Base-by-base conservation (phyloP, 164 flowering plant species). In the Kalanchoe fedtschenkoi region DNA sequence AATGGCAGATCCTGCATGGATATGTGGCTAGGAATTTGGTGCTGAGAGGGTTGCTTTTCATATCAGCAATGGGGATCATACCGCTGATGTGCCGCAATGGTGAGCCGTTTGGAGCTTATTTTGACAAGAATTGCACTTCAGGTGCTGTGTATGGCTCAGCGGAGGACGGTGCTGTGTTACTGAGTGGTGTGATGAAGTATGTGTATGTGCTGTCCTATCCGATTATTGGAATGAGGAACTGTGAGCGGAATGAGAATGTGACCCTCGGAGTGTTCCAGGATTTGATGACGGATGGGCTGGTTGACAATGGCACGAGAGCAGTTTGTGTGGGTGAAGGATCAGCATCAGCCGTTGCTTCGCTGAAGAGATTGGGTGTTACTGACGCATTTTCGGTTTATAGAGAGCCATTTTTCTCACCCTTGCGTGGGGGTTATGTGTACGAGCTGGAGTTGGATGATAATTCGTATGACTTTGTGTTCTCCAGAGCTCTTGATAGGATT, bases 291-390 rank as follows among this genome's bases (percentile, higher is more conserved):
- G 76, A 71, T 79, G 61, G 80, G 6, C 60, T 88, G 70, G 46
- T 93, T 77, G 69, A 73, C 17, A 56, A 68, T 38, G 69, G 60
- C 43, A 77, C 79, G 0, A 81, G 70, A 64, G 68, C 84, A 70
- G 81, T 93, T 56, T 93, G 84, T 66, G 79, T 86, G n/a, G 98
- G 98, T 19, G 80, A 75, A 46, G 83, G 83, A 60, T 78, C 98
- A 0, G 73, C 74, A 22, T 69, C 75, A 0, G 78, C 86, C 17
- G 76, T 77, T 3, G 37, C 47, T 16, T 83, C 80, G 41, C 63
- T 93, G 80, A 71, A 71, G 32, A 77, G 76, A 53, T 29, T 88
- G 34, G 96, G 96, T 29, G 73, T 88, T 54, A 34, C 62, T 0
- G 34, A 80, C 58, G 77, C 75, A 9, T 5, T 66, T 14, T 77